A percentile compares a stretch with the other conserved stretches of the same genome.
These are phyloP conservation scores for Jaenimonas drosophilae DNA, from an alignment of 208 protist genomes.

Conservation along the genomic window DNA sequence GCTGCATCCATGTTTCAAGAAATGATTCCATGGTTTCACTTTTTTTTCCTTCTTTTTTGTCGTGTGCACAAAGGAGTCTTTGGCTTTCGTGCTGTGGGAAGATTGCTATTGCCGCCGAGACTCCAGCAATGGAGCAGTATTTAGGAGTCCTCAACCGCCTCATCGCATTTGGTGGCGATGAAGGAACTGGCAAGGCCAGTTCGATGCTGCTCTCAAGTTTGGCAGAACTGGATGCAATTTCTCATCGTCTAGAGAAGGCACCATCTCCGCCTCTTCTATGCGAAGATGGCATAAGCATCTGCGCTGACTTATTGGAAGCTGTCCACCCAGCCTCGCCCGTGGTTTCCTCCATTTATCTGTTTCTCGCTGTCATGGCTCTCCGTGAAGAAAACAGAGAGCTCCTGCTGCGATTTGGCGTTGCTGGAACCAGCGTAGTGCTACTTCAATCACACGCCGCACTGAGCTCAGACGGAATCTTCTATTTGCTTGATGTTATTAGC, in stretches of 20 bases:
- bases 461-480: conserved; percentile 38
- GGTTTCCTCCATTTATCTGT: conserved; percentile 22
- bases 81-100: not conserved
- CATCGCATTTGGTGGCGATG: conserved; percentile 19
- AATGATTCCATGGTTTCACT: too few relatives aligned
- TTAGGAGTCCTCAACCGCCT: conserved; percentile 28
- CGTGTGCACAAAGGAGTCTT: not conserved
- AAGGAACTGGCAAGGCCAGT: conserved; percentile 1
- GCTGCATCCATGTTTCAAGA: too few relatives aligned
- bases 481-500: conserved; percentile 60
- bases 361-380: conserved; percentile 55
- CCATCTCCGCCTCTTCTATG: conserved; percentile 20
- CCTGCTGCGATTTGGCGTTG: conserved; percentile 40
- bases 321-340: conserved; percentile 9
- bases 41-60: conserved; percentile 4
- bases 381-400: conserved; percentile 47
- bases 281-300: conserved; percentile 35
- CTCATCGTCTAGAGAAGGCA: conserved; percentile 12
- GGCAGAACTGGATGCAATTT: conserved; percentile 23
- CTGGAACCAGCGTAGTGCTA: conserved; percentile 43
- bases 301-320: conserved; percentile 42
- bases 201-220: conserved; percentile 4
- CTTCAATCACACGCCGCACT: conserved; percentile 34
- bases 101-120: too few relatives aligned
- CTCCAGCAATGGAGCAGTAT: conserved; percentile 10